Evolutionary conservation across 805 yeast genomes (phyloP), one percentile per base, ranked within the genome.

Genomic region (Barnettozyma californica): DNA sequence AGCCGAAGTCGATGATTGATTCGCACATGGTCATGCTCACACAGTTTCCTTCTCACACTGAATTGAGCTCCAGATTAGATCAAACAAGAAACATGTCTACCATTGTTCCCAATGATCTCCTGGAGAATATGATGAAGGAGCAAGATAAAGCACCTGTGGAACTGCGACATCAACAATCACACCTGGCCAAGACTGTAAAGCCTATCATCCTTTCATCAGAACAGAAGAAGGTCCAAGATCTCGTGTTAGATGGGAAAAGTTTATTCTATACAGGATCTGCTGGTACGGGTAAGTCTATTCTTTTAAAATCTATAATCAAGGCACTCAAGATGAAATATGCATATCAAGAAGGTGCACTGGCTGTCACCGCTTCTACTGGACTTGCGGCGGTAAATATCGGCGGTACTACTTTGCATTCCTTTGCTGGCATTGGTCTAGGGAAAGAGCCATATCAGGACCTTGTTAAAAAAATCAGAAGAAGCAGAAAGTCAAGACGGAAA

Each of bases 221-320:
- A 59, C 95, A 87, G 60, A 74, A 76, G 48, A 67, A 75, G 44
- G 80, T 94, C 20, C 73, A 87, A 10, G 77, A 80, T 9, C 66
- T 87, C 46, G 95, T 84, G 0, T 66, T 78, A 40, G 61, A 70
- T 20, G 90, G 95, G 0, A 68, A 71, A 16, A 87, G 84, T 50
- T 68, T 94, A 3, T 94, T 94, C 62, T 94, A 87, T 63, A 94
- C 99, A 0, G 99, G 99, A 44, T 89, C 97, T 31, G 99, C 99
- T 0, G 99, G 99, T 59, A 94, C 99, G 0, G 99, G 99, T 62
- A 94, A 94, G 63, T 92, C 99, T 1, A 84, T 94, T 4, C 70
- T 94, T n/a, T 68, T 94, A 44, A 75, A 77, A 52, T 73, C 80
- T 10, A 70, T 87, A 34, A 85, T 87, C 47, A 76, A 77, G 56